phyloP scores from a whole-genome alignment of 2,329 filamentous ascomycete genomes.

The Ascosphaera pollenicola region DNA sequence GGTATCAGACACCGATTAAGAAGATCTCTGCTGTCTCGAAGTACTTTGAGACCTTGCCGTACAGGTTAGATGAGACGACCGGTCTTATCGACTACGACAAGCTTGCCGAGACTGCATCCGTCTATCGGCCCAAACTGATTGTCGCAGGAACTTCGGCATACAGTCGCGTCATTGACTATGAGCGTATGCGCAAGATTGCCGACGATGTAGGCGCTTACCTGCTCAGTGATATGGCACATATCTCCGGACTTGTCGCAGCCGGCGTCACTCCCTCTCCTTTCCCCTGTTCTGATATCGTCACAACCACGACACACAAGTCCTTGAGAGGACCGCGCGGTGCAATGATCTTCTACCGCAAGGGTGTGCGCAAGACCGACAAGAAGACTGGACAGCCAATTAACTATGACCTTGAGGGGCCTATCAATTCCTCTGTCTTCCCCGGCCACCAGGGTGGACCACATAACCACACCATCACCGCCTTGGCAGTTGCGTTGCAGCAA shows the following conservation, averaged over 20 bases:
- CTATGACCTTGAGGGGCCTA: conserved; percentile 86
- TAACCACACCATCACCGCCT: conserved; percentile 98
- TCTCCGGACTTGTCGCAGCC: conserved; percentile 84
- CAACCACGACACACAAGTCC: conserved; percentile 97
- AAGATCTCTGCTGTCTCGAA: conserved; percentile 97
- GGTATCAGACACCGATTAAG: conserved; percentile 86
- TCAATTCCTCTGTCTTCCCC: conserved; percentile 98
- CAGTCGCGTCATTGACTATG: conserved; percentile 94
- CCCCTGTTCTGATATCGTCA: conserved; percentile 81
- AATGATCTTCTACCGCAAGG: conserved; percentile 99
- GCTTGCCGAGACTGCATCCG: conserved; percentile 68
- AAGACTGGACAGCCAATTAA: conserved; percentile 58
- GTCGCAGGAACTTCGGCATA: conserved; percentile 95
- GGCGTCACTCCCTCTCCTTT: conserved; percentile 90
- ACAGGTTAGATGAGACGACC: conserved; percentile 54
- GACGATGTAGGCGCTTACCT: conserved; percentile 88
- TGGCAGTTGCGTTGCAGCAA: conserved; percentile 89
- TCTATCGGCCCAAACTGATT: conserved; percentile 91
- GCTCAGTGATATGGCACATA: conserved; percentile 95
- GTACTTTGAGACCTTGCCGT: conserved; percentile 98
- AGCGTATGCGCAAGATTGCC: conserved; percentile 85
- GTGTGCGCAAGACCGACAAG: conserved; percentile 79
- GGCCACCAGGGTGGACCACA: conserved; percentile 96
- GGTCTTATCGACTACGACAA: conserved; percentile 94
- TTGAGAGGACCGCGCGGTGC: conserved; percentile 91